These are phyloP conservation scores for Solanum pennellii DNA, from an alignment of 257 asterid genomes.

Conservation along the genomic window DNA sequence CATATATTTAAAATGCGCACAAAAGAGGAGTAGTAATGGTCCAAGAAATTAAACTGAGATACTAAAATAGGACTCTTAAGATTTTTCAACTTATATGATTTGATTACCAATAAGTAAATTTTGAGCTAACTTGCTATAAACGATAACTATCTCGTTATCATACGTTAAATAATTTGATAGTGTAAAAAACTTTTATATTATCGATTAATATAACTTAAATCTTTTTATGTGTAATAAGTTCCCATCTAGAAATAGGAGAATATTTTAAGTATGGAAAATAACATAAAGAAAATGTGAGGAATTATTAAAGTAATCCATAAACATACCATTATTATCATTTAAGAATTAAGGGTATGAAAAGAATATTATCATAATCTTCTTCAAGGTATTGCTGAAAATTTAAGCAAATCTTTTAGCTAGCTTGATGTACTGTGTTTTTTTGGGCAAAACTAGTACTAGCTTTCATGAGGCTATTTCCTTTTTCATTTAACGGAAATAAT, in stretches of 20 bases:
- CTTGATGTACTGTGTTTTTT: background rate
- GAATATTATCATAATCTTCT: background rate
- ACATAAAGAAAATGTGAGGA: background rate
- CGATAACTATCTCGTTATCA: no score
- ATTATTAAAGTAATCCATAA: background rate
- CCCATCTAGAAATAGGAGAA: background rate
- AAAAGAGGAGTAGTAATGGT: no score
- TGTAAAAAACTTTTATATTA: background rate
- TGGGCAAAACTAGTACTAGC: background rate
- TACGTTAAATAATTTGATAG: no score
- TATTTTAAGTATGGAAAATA: background rate
- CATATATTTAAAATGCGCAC: no score
- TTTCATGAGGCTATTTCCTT: background rate
- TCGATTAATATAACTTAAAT: background rate
- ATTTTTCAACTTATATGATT: no score
- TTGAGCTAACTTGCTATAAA: background rate
- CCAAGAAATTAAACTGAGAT: no score
- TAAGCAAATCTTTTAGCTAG: background rate
- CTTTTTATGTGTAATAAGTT: background rate
- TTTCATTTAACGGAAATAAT: background rate
- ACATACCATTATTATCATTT: background rate
- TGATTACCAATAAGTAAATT: background rate
- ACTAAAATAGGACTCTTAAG: no score
- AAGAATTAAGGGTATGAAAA: background rate
- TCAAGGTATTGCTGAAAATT: background rate